These are phyloP conservation scores for Eucalyptus curtisii DNA, from an alignment of 345 rosid genomes.

Conservation along the genomic window DNA sequence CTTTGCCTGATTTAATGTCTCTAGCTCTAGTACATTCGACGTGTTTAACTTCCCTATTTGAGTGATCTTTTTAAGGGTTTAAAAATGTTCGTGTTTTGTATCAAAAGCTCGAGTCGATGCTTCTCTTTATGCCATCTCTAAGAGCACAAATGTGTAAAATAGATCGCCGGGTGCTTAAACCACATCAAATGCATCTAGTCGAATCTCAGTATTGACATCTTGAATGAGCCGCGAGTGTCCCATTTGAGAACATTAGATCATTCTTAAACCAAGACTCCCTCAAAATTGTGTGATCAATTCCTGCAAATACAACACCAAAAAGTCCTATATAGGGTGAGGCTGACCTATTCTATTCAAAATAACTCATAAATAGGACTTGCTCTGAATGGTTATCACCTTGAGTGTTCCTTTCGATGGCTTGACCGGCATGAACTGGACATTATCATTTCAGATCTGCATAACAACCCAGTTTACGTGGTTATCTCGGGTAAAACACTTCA, in stretches of 20 bases:
- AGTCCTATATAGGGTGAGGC: neutral
- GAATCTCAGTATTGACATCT: accelerated
- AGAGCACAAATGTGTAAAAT: accelerated
- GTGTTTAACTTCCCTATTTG: neutral
- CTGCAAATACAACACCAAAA: neutral
- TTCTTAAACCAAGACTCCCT: neutral
- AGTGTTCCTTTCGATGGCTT: neutral
- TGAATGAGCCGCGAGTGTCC: neutral
- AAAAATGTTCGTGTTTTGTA: neutral
- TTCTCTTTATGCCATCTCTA: neutral
- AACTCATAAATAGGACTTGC: neutral
- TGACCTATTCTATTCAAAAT: neutral
- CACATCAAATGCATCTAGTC: neutral
- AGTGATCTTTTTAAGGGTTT: neutral
- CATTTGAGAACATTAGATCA: neutral
- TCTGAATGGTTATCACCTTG: neutral
- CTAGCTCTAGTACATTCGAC: accelerated
- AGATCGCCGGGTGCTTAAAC: accelerated
- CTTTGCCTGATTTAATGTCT: neutral
- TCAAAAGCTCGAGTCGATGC: neutral
- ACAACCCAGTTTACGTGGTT: neutral
- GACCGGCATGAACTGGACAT: neutral
- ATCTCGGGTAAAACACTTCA: neutral
- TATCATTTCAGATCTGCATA: neutral
- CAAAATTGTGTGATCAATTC: neutral